These are phyloP conservation scores for Alternaria gaisen DNA, from an alignment of 2,329 filamentous ascomycete species.

Conservation along the genomic window DNA sequence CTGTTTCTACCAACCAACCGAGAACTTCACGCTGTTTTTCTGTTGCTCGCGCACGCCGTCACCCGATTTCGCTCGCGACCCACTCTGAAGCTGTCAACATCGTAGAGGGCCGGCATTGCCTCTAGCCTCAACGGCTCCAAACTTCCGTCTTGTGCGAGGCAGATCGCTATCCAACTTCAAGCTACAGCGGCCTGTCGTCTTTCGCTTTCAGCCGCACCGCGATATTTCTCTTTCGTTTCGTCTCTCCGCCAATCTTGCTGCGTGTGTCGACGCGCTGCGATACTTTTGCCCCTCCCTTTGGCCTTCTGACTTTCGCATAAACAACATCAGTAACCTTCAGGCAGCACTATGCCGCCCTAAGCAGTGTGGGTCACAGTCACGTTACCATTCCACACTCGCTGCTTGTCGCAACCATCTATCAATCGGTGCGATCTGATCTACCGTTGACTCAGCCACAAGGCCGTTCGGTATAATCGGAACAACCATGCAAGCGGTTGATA, in stretches of 20 bases:
- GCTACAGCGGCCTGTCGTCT: conserved; percentile 38
- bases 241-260: conserved; percentile 25
- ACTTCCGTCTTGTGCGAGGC: conserved; percentile 42
- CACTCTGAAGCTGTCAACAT: conserved; percentile 37
- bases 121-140: conserved; percentile 39
- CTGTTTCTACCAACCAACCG: conserved; percentile 35
- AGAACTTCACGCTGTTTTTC: conserved; percentile 24
- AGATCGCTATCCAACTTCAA: conserved; percentile 41
- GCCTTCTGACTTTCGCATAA: conserved; percentile 27
- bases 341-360: conserved; percentile 49
- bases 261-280: conserved; percentile 26
- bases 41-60: conserved; percentile 36
- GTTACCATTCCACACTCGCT: conserved; percentile 34
- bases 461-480: conserved; percentile 19
- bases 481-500: conserved; percentile 46
- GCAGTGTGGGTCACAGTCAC: conserved; percentile 37
- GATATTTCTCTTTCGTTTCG: conserved; percentile 31
- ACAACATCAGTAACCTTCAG: conserved; percentile 31
- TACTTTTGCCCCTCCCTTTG: conserved; percentile 19
- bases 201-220: conserved; percentile 32
- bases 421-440: conserved; percentile 16
- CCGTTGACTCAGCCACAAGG: conserved; percentile 35
- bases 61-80: conserved; percentile 30
- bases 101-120: conserved; percentile 44
- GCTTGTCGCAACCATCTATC: conserved; percentile 17